Conservation (phyloP, 2,329 filamentous ascomycete genomes). For the Epichloe baconii region DNA sequence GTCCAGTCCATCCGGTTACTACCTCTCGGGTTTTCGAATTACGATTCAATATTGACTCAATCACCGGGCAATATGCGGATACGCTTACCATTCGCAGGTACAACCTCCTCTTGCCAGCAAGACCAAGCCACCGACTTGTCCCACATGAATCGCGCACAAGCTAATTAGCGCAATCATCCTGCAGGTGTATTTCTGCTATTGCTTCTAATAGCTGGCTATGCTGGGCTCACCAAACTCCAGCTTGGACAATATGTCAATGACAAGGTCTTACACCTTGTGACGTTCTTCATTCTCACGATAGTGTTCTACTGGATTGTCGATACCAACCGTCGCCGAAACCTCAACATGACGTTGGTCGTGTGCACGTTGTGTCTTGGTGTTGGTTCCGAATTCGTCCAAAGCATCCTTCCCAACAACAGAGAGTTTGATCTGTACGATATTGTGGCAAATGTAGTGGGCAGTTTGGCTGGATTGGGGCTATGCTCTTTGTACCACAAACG, state of each 20-base stretch:
- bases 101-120: background rate
- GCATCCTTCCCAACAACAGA: constrained; percentile 59
- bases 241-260: constrained; percentile 57
- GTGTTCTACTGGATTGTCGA: constrained; percentile 97
- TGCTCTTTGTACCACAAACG: constrained; percentile 90
- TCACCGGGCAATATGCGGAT: constrained; percentile 4
- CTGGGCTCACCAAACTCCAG: constrained; percentile 58
- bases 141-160: background rate
- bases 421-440: constrained; percentile 72
- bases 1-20: background rate
- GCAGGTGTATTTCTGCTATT: constrained; percentile 57
- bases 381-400: constrained; percentile 65
- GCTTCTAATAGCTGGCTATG: constrained; percentile 62
- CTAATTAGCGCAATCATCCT: constrained; percentile 7
- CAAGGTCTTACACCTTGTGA: constrained; percentile 75
- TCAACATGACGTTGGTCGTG: constrained; percentile 70
- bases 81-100: constrained; percentile 5
- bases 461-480: constrained; percentile 53
- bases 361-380: constrained; percentile 62
- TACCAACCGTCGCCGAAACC: constrained; percentile 68
- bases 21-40: background rate
- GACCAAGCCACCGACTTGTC: background rate
- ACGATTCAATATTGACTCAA: background rate
- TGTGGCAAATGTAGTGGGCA: constrained; percentile 74
- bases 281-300: constrained; percentile 80